Percentiles rank a stretch among this genome's conserved stretches.
These are phyloP conservation scores for Thelephora terrestris DNA, from an alignment of 1,284 basidiomycete species.

Conservation along the genomic window DNA sequence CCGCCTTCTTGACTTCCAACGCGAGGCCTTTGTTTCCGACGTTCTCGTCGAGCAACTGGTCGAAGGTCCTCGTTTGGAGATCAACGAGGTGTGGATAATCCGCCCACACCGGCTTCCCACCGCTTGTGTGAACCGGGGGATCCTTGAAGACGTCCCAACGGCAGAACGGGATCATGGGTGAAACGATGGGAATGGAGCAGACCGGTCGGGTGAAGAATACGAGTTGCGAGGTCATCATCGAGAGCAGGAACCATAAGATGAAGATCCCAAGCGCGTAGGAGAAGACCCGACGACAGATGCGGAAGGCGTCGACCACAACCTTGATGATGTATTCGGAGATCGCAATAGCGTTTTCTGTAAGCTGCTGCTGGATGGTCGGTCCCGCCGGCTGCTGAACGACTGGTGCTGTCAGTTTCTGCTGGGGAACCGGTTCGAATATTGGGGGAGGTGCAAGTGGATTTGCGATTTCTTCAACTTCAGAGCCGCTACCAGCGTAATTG, in stretches of 20 bases:
- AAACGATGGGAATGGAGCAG: background rate
- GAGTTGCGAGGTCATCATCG: background rate
- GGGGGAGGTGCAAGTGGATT: no score
- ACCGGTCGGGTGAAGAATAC: background rate
- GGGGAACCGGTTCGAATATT: no score
- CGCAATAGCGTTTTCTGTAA: background rate
- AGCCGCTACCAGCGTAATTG: no score
- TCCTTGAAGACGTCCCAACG: background rate
- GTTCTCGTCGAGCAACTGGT: constrained; percentile 47
- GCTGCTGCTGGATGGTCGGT: no score
- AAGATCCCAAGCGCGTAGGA: background rate
- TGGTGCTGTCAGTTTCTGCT: no score
- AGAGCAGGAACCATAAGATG: background rate
- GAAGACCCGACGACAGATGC: background rate
- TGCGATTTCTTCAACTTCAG: no score
- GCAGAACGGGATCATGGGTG: background rate
- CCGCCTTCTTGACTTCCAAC: constrained; percentile 60
- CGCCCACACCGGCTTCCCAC: constrained; percentile 26
- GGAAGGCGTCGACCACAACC: background rate
- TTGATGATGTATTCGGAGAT: background rate
- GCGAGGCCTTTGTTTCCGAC: constrained; percentile 46
- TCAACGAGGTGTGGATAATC: constrained; percentile 52
- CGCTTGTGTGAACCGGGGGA: constrained; percentile 5
- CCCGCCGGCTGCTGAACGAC: no score
- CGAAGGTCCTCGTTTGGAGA: constrained; percentile 50